Base-by-base conservation (phyloP, 2,329 filamentous ascomycete species). In the Septoria linicola region DNA sequence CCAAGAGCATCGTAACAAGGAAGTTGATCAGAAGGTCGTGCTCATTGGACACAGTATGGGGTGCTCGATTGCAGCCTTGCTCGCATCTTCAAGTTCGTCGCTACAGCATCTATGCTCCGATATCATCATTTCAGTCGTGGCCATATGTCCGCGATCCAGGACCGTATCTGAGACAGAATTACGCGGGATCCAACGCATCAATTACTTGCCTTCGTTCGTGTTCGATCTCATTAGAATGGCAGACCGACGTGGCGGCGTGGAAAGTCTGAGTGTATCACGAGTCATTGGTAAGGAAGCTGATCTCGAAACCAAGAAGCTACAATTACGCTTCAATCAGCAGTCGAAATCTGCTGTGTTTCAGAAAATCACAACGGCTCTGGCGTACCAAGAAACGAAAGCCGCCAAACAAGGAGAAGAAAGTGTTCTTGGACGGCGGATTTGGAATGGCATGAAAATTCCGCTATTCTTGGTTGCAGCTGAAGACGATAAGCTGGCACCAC, bases 31-130 rank as follows among this genome's bases (percentile, higher is more conserved):
- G 68, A 80, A 83, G 3, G 80, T 96, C 11, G 79, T 96, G 16
- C 70, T 96, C 23, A 81, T 97, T 53, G 89, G 85, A 1, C 93
- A 99, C 66, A 96, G 89, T 67, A 87, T 96, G 81, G 93, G 93
- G 5, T 90, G 87, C 52, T 87, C 87, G 2, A 74, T 96, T 16
- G 82, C 85, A 4, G 84, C 88, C 20, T 73, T 85, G 13, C 74
- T 97, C 44, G 85, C 89, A 8, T 84, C 82, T 0, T 73, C 76
- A 2, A 70, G 77, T 57, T 81, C 78, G 1, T 70, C 77, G 1
- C 73, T 83, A 52, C 73, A 70, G 17, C 74, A 75, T 20, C 67
- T 73, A 20, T 59, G 1, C 63, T 89, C n/a, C 75, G 53, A 58
- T 6, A 76, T 88, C 63, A 79, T 95, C n/a, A 72, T 84, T 40